A percentile compares a stretch with the other conserved stretches of the same genome.
phyloP scores from a whole-genome alignment of 2,329 filamentous ascomycete genomes.

The Apiospora hydei region DNA sequence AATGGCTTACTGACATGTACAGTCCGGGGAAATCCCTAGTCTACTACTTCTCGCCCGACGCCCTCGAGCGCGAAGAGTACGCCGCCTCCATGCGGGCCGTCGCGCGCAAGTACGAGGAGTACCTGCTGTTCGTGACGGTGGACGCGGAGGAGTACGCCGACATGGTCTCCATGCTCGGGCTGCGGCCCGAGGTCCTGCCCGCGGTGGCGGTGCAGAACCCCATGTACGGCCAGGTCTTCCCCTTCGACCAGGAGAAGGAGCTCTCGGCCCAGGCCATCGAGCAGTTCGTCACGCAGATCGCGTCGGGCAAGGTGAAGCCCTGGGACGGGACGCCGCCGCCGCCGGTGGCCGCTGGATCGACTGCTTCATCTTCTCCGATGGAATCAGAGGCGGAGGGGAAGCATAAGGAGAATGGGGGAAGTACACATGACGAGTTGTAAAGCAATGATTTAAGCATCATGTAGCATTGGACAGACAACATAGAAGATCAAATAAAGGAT shows the following conservation, averaged over 20 bases:
- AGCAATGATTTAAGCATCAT: neutral
- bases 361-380: constrained; percentile 5
- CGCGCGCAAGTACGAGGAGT: constrained; percentile 55
- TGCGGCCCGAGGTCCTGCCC: constrained; percentile 38
- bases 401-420: constrained; percentile 21
- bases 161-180: constrained; percentile 49
- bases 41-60: constrained; percentile 45
- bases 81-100: constrained; percentile 46
- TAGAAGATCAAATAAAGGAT: neutral
- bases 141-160: constrained; percentile 54
- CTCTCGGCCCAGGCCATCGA: constrained; percentile 48
- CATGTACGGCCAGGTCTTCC: constrained; percentile 52
- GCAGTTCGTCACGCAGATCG: constrained; percentile 53
- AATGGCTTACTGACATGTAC: too few relatives aligned
- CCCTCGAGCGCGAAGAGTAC: constrained; percentile 45
- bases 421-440: constrained; percentile 38
- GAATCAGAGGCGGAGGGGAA: constrained; percentile 21
- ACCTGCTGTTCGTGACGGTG: constrained; percentile 56
- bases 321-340: constrained; percentile 42
- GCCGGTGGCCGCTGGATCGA: neutral
- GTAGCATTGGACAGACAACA: too few relatives aligned
- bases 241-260: constrained; percentile 39
- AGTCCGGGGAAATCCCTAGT: constrained; percentile 50
- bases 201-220: constrained; percentile 54
- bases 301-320: constrained; percentile 48